Evolutionary conservation across 345 rosid genomes (phyloP).

Genomic region (Salix arbutifolia): DNA sequence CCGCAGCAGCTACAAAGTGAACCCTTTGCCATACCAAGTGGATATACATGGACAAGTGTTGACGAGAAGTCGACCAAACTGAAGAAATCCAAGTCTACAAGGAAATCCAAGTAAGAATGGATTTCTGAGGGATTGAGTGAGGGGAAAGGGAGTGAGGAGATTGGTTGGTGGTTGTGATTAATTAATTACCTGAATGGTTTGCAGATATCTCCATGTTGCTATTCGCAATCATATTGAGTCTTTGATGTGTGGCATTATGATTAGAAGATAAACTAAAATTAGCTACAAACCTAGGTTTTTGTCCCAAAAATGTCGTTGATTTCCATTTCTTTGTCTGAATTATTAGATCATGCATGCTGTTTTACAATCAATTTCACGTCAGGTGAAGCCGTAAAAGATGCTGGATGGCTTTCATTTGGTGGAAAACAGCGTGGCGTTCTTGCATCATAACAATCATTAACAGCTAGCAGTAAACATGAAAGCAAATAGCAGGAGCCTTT

Average conservation of each 20-base stretch:
- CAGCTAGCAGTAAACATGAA: background rate
- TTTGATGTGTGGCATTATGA: background rate
- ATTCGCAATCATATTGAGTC: background rate
- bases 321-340: background rate
- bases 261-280: too few species aligned
- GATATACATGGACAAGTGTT: slow-evolving; percentile 59
- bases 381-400: background rate
- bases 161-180: background rate
- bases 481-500: background rate
- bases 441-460: background rate
- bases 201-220: background rate
- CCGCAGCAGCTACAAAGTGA: slow-evolving; percentile 31
- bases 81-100: slow-evolving; percentile 30
- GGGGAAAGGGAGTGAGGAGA: background rate
- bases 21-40: slow-evolving; percentile 81
- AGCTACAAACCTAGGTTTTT: too few species aligned
- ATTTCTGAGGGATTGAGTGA: background rate
- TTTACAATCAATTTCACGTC: background rate
- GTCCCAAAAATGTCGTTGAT: too few species aligned
- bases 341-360: background rate
- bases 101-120: slow-evolving; percentile 14
- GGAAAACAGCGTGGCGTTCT: background rate
- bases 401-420: background rate
- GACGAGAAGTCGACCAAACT: slow-evolving; percentile 20
- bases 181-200: background rate